Conservation (phyloP, 2,329 filamentous ascomycete genomes). For the Nemania sp. region DNA sequence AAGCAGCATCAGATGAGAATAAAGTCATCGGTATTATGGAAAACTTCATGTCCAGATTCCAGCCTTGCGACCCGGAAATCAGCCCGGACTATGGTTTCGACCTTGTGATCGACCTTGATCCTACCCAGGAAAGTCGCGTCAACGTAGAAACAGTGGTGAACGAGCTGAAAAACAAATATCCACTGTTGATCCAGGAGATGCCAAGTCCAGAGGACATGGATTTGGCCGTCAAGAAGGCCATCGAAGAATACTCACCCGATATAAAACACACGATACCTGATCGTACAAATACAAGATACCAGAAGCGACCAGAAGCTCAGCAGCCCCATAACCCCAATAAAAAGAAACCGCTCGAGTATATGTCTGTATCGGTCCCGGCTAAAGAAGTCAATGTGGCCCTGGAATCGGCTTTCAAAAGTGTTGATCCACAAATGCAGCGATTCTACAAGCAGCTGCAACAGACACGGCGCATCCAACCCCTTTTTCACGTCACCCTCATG, state of each 20-base stretch:
- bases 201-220: conserved; percentile 77
- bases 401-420: conserved; percentile 67
- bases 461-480: conserved; percentile 73
- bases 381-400: conserved; percentile 58
- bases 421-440: conserved; percentile 54
- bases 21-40: conserved; percentile 94
- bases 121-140: conserved; percentile 72
- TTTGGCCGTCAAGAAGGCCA: conserved; percentile 72
- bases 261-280: conserved; percentile 75
- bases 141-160: conserved; percentile 82
- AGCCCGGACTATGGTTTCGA: conserved; percentile 84
- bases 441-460: conserved; percentile 79
- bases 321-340: conserved; percentile 43
- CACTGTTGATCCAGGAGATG: conserved; percentile 71
- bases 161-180: conserved; percentile 75
- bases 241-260: conserved; percentile 76
- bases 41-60: conserved; percentile 84
- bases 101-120: conserved; percentile 80
- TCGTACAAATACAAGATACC: conserved; percentile 50
- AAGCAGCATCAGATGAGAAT: conserved; percentile 70
- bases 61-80: conserved; percentile 68
- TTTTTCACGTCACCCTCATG: conserved; percentile 93
- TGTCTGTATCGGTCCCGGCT: conserved; percentile 53
- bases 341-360: conserved; percentile 59
- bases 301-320: conserved; percentile 47